These are phyloP conservation scores for Berberis thunbergii DNA, from an alignment of 164 flowering plant genomes.

Conservation along the genomic window DNA sequence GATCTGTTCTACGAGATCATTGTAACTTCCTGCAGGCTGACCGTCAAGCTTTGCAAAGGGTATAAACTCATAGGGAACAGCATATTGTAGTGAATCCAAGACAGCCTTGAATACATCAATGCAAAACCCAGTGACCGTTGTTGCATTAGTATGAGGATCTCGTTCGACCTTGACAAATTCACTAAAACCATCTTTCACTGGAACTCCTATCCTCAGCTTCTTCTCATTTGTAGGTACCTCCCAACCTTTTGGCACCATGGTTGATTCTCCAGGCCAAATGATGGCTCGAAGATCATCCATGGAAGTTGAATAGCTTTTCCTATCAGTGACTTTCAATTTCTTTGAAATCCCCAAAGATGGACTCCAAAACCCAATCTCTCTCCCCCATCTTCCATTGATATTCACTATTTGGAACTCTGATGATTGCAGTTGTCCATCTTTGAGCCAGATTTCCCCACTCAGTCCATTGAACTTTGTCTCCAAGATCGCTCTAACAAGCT, in stretches of 20 bases:
- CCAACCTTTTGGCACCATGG: constrained; percentile 5
- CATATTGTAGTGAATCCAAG: constrained; percentile 1
- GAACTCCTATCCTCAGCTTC: constrained; percentile 6
- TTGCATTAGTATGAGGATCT: not conserved
- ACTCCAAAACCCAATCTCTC: constrained; percentile 9
- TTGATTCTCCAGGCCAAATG: constrained; percentile 4
- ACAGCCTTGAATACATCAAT: constrained; percentile 7
- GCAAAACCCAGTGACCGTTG: constrained; percentile 4
- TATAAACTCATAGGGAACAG: constrained; percentile 2
- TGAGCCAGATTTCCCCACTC: constrained; percentile 4
- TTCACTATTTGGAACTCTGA: constrained; percentile 3
- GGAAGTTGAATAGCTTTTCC: not conserved
- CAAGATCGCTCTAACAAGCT: not conserved
- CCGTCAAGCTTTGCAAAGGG: not conserved
- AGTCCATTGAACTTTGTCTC: not conserved
- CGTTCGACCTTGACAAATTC: constrained; percentile 3
- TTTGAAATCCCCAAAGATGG: not conserved
- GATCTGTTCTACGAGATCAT: constrained; percentile 4
- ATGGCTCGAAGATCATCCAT: not conserved
- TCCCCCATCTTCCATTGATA: constrained; percentile 3
- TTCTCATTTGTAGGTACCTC: constrained; percentile 1
- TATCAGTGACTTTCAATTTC: not conserved
- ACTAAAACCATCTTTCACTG: constrained; percentile 6
- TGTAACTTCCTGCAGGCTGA: constrained; percentile 3
- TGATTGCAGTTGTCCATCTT: constrained; percentile 1